phyloP scores from a whole-genome alignment of 1,284 basidiomycete species.

The Anthracocystis setariae region DNA sequence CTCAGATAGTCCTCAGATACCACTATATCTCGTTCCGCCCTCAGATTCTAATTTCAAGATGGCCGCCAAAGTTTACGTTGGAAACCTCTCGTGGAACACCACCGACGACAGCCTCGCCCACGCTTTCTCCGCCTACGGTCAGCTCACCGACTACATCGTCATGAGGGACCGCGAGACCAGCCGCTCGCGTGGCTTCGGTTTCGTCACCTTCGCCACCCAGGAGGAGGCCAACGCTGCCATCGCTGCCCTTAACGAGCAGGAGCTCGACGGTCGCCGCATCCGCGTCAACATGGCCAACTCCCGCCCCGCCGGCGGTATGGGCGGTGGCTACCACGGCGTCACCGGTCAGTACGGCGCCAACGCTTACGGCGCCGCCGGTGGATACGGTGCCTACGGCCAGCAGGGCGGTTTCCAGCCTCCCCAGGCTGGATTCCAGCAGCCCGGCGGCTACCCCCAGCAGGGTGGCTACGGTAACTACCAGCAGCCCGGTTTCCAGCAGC shows the following conservation, averaged over 20 bases:
- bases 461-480: conserved; percentile 43
- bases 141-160: conserved; percentile 72
- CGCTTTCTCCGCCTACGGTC: conserved; percentile 65
- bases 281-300: conserved; percentile 92
- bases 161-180: conserved; percentile 98
- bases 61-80: conserved; percentile 68
- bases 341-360: conserved; percentile 65
- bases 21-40: conserved; percentile 25
- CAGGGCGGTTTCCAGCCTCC: conserved; percentile 51
- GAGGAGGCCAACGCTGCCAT: conserved; percentile 85
- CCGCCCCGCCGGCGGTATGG: conserved; percentile 71
- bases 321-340: conserved; percentile 62
- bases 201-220: conserved; percentile 73
- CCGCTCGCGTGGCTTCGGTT: conserved; percentile 89
- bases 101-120: conserved; percentile 66
- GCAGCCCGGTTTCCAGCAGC: conserved; percentile 14
- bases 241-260: conserved; percentile 82
- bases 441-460: conserved; percentile 45
- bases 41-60: conserved; percentile 48
- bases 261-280: conserved; percentile 91
- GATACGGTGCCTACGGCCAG: conserved; percentile 47
- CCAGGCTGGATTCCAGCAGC: conserved; percentile 10
- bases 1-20: conserved; percentile 47
- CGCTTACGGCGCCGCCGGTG: conserved; percentile 53
- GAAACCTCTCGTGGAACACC: conserved; percentile 68